A percentile compares a stretch with the other conserved stretches of the same genome.
These are phyloP conservation scores for Neofusicoccum laricinum DNA, from an alignment of 2,329 filamentous ascomycete genomes.

Conservation along the genomic window DNA sequence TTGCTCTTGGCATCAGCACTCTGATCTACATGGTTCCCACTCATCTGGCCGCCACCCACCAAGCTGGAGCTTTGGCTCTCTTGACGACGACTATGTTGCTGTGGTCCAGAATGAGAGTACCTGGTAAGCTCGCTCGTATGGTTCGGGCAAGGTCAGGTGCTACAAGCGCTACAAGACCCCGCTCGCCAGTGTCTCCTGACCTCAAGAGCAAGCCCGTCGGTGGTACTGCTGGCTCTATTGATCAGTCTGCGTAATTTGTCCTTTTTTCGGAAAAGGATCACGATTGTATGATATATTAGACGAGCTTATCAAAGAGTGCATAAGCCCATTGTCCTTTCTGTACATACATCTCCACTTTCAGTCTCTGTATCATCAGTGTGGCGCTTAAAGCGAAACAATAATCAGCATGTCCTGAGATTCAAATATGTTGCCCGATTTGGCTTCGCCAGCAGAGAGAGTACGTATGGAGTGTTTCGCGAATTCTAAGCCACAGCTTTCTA, in stretches of 20 bases:
- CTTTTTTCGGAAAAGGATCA: neutral
- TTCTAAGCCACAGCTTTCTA: too few relatives aligned
- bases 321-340: neutral
- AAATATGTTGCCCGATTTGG: too few relatives aligned
- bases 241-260: neutral
- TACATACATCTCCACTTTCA: neutral
- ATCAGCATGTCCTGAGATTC: neutral
- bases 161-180: neutral
- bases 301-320: neutral
- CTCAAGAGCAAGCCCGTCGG: neutral
- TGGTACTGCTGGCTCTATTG: neutral
- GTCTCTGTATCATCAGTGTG: neutral
- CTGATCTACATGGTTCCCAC: slow-evolving; percentile 92
- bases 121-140: neutral
- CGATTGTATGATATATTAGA: neutral
- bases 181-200: slow-evolving; percentile 1
- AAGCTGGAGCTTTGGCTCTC: slow-evolving; percentile 83
- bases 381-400: neutral
- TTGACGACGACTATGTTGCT: slow-evolving; percentile 52
- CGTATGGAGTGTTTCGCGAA: too few relatives aligned
- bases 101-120: slow-evolving; percentile 7
- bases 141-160: neutral
- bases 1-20: slow-evolving; percentile 81
- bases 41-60: slow-evolving; percentile 83
- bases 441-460: too few relatives aligned